Evolutionary conservation across 495 filamentous ascomycete genomes (phyloP), one percentile per base, ranked within the genome.

Genomic region (Lophiotrema nucula): DNA sequence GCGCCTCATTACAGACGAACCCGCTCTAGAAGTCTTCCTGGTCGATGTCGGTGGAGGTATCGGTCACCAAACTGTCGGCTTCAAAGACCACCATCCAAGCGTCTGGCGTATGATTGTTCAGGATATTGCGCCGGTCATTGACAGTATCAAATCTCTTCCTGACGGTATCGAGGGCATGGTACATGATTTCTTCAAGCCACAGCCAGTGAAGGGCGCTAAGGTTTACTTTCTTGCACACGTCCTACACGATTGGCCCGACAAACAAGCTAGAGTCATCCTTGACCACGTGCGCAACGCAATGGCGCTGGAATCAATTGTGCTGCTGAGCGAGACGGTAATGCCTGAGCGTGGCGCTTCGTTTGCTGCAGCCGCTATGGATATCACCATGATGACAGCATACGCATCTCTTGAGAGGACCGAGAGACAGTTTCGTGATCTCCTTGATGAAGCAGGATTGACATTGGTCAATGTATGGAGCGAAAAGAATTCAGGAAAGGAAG

Each of bases 201-300:
- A 58, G n/a, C 35, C 56, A 48, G 48, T 66, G 2, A 60, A 62
- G 68, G 70, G 70, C 15, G 73, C 77, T 5, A 70, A 66, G 31
- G 74, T 71, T 42, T 79, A 79, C 59, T 77, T 72, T 24, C 51
- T 77, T 11, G 70, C 73, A n/a, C 57, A 55, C 15, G 68, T 80
- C 38, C 47, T 78, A 23, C 76, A 77, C 43, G 70, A 78, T 54
- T 74, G 67, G 62, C 65, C 70, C 0, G 70, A 74, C 31, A 46
- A 69, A 8, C 56, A 69, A 19, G 64, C 65, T 6, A 37, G 60
- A 1, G 33, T 55, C 38, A 73, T 80, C n/a, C 69, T 80, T 2
- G 42, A 39, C 22, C 72, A 73, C 27, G 58, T 70, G 13, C 50
- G 48, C 16, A 41, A 56, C 6, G 69, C 65, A 2, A 76, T 78